Percentiles rank a stretch among this genome's conserved stretches.
phyloP scores from a whole-genome alignment of 148 eudicot genomes.

The Rhododendron ferrugineum region DNA sequence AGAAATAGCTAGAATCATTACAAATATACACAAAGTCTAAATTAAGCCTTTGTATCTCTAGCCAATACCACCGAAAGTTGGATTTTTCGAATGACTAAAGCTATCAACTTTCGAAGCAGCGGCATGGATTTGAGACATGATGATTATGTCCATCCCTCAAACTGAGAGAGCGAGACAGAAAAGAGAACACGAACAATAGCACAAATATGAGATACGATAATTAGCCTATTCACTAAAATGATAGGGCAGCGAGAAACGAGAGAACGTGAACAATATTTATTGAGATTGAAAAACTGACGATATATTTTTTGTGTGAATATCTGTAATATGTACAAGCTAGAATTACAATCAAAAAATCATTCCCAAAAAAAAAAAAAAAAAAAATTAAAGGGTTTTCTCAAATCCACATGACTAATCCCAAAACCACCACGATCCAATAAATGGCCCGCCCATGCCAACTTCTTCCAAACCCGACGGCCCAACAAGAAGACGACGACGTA shows the following conservation, averaged over 20 bases:
- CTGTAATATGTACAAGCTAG: background rate
- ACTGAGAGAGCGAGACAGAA: no score
- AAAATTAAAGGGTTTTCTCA: background rate
- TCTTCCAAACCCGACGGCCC: background rate
- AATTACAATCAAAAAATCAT: background rate
- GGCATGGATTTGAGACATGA: no score
- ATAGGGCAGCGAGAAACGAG: background rate
- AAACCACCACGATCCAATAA: background rate
- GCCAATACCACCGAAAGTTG: background rate
- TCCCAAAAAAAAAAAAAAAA: background rate
- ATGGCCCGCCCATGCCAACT: background rate
- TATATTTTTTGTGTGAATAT: background rate
- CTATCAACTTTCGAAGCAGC: no score
- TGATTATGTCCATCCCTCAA: no score
- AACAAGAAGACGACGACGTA: conserved; percentile 10
- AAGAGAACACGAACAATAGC: no score
- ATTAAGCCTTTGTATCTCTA: background rate
- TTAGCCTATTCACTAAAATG: no score
- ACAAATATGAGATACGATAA: no score
- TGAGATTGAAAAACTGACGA: background rate
- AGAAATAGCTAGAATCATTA: no score
- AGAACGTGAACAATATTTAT: background rate
- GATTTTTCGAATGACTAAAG: no score
- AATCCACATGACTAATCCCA: background rate
- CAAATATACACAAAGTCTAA: no score